phyloP scores from a whole-genome alignment of 106 monocot species.

The Allium fistulosum region DNA sequence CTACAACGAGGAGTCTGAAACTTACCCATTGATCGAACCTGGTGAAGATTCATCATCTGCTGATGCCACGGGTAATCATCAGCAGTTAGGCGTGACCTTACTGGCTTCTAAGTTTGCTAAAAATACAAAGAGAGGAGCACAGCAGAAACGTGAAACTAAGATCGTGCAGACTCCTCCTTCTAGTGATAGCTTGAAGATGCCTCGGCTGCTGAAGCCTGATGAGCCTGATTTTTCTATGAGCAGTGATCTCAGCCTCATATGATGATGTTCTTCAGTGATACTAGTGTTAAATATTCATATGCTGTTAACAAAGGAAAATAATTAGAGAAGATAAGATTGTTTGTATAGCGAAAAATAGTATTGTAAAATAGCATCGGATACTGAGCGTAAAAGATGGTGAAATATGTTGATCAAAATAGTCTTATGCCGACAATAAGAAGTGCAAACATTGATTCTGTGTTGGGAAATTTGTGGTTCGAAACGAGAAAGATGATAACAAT shows the following conservation, averaged over 20 bases:
- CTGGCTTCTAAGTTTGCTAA: constrained; percentile 68
- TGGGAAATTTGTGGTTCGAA: too few species aligned
- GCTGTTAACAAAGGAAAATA: too few species aligned
- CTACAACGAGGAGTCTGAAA: constrained; percentile 16
- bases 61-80: constrained; percentile 1
- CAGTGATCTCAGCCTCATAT: constrained; percentile 25
- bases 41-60: constrained; percentile 5
- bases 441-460: too few species aligned
- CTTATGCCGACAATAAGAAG: too few species aligned
- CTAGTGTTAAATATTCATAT: too few species aligned
- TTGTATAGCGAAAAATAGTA: too few species aligned
- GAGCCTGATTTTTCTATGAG: constrained; percentile 72
- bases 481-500: too few species aligned
- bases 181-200: constrained; percentile 52
- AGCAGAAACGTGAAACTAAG: constrained; percentile 16
- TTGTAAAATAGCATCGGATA: too few species aligned
- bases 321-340: too few species aligned
- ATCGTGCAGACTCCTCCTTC: background rate
- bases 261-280: background rate
- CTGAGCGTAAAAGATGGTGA: too few species aligned
- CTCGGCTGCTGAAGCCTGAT: constrained; percentile 74
- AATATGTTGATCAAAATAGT: too few species aligned
- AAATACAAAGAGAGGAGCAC: constrained; percentile 50
- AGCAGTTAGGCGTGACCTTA: constrained; percentile 49
- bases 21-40: constrained; percentile 10